Percentiles rank a stretch among this genome's conserved stretches.
These are phyloP conservation scores for Hygrocybe punicea DNA, from an alignment of 768 basidiomycete genomes.

Conservation along the genomic window DNA sequence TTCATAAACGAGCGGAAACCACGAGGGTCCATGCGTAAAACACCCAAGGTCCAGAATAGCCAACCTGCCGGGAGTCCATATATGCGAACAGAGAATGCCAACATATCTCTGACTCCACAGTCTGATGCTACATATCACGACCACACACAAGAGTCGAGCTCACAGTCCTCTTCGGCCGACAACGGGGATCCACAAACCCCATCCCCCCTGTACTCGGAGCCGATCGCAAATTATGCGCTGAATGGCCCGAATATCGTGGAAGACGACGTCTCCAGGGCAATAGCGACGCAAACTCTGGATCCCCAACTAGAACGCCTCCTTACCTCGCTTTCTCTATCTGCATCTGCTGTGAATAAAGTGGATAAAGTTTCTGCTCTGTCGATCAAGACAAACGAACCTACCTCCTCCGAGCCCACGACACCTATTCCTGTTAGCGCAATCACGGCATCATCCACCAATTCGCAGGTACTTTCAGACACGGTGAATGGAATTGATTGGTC, in stretches of 20 bases:
- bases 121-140: conserved; percentile 30
- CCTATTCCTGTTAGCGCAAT: conserved; percentile 18
- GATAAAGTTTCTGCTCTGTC: conserved; percentile 8
- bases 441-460: conserved; percentile 18
- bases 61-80: conserved; percentile 7
- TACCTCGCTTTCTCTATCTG: conserved; percentile 59
- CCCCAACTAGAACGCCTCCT: conserved; percentile 71
- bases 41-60: conserved; percentile 14
- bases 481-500: conserved; percentile 19
- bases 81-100: conserved; percentile 10
- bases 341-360: conserved; percentile 24
- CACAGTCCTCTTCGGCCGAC: conserved; percentile 59
- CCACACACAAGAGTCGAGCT: conserved; percentile 59
- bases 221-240: conserved; percentile 30
- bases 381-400: conserved; percentile 9
- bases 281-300: conserved; percentile 45
- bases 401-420: conserved; percentile 16
- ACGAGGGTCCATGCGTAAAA: conserved; percentile 36
- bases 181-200: conserved; percentile 61
- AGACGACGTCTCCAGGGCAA: conserved; percentile 24
- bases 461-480: conserved; percentile 6
- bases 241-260: conserved; percentile 30
- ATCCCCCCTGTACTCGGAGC: conserved; percentile 54
- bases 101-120: conserved; percentile 9
- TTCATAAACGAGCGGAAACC: conserved; percentile 67